Evolutionary conservation across 2,329 filamentous ascomycete genomes (phyloP).

Genomic region (Aureobasidium mangrovei): DNA sequence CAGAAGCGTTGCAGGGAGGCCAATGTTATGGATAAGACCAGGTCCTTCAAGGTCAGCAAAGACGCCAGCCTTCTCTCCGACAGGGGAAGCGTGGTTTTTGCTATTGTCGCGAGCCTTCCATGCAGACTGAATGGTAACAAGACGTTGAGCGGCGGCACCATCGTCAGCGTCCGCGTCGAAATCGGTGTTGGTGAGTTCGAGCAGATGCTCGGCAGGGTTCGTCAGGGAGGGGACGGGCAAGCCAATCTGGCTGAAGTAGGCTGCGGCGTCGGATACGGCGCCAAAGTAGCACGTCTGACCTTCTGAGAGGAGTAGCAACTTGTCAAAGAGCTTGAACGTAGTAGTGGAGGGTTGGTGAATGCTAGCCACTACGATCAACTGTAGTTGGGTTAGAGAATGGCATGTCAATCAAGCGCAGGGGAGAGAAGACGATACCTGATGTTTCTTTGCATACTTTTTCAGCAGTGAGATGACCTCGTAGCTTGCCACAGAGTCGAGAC

Average conservation of each 20-base stretch:
- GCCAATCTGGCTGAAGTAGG: conserved; percentile 54
- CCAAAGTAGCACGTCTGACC: conserved; percentile 67
- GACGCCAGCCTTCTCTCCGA: neutral
- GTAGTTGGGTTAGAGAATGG: neutral
- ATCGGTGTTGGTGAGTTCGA: conserved; percentile 68
- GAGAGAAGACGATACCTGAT: conserved; percentile 44
- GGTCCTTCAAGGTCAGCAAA: neutral
- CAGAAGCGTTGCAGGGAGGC: conserved; percentile 44
- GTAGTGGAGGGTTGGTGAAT: conserved; percentile 76
- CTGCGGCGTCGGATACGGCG: conserved; percentile 40
- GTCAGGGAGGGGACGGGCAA: conserved; percentile 54
- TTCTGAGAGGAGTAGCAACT: conserved; percentile 59
- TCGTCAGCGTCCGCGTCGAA: conserved; percentile 44
- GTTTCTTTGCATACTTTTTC: conserved; percentile 50
- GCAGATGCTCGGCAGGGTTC: conserved; percentile 68
- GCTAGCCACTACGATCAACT: conserved; percentile 39
- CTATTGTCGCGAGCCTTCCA: neutral
- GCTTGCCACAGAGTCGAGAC: conserved; percentile 66
- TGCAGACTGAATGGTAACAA: conserved; percentile 25
- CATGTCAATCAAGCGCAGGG: neutral
- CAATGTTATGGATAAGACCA: neutral
- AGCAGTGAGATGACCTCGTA: conserved; percentile 66
- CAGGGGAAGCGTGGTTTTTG: neutral
- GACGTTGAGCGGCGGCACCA: neutral
- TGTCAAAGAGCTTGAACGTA: conserved; percentile 70